Conservation (phyloP, 2,329 filamentous ascomycete genomes). For the Penicillium sp. region DNA sequence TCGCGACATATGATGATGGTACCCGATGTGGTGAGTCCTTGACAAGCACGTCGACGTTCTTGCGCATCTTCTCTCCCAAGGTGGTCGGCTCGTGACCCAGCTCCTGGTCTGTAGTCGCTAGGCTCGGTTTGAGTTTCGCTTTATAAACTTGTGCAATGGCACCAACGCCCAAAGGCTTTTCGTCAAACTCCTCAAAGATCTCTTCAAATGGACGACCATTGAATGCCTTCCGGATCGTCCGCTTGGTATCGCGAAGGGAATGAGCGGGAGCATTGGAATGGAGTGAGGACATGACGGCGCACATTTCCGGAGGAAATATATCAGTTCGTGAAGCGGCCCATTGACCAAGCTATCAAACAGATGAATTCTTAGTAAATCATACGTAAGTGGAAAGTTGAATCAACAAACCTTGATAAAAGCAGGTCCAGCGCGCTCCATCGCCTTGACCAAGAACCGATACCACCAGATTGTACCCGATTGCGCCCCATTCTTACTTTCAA, state of each 20-base stretch:
- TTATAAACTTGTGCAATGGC: constrained; percentile 98
- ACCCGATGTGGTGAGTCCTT: constrained; percentile 84
- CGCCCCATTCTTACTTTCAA: constrained; percentile 68
- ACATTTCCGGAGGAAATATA: constrained; percentile 93
- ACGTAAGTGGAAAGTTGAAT: neutral
- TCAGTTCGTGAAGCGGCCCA: constrained; percentile 96
- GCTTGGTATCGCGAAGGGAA: constrained; percentile 75
- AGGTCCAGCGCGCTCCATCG: constrained; percentile 91
- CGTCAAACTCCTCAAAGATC: constrained; percentile 95
- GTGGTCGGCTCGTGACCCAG: constrained; percentile 54
- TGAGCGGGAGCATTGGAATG: constrained; percentile 95
- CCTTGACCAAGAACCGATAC: constrained; percentile 82
- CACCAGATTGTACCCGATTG: constrained; percentile 85
- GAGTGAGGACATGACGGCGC: constrained; percentile 86
- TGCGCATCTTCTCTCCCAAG: constrained; percentile 68
- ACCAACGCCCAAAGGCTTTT: constrained; percentile 84
- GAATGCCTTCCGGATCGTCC: constrained; percentile 79
- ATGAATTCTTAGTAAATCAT: neutral
- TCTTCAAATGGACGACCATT: constrained; percentile 76
- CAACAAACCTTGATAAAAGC: constrained; percentile 86
- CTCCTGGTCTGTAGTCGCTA: constrained; percentile 65
- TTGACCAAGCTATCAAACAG: constrained; percentile 71
- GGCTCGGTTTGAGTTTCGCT: constrained; percentile 79
- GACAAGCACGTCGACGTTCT: constrained; percentile 79
- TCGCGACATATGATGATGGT: constrained; percentile 87